Evolutionary conservation across 108 stramenopile species (phyloP), one percentile per base, ranked within the genome.

Genomic region (Stephanodiscus minutulus): DNA sequence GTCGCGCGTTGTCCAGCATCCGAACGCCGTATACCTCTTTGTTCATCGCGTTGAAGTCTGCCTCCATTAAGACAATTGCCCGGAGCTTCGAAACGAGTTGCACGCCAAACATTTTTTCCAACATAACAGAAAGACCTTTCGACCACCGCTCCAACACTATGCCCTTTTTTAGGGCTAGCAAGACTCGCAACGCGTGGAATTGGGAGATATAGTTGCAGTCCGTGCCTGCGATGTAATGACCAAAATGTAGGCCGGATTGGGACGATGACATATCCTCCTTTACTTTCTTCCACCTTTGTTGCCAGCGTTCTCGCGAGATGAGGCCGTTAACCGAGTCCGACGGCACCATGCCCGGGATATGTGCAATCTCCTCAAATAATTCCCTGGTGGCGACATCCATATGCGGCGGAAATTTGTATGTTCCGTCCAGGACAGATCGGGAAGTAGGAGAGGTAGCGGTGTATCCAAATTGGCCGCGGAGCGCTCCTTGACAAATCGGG

Each of bases 31-130:
- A 61, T 2, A 70, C 49, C 2, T 27, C 27, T 46, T 70, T 70
- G 28, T 61, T 60, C 3, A 15, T 22, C 3, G 18, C 2, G 59
- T 70, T 70, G 27, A 70, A 70, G 28, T 70, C 68, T 8, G 58
- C 58, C 31, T 70, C 69, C 69, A 70, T 61, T 3, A 70, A 17
- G 4, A 70, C 37, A 33, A 70, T 70, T 0, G 69, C 58, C 22
- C 47, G 29, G 27, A 71, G 28, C 60, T 71, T 71, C 0, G 29
- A 21, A 9, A 71, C 33, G 21, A 62, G 29, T 11, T 8, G 1
- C 27, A 25, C 24, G 24, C 55, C 55, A 29, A 56, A 29, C 5
- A 20, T 25, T 29, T 56, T 70, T 53, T 71, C 70, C 10, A 71
- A 33, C 49, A 71, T 71, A 21, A 43, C 41, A 3, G 43, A 48